Conservation (phyloP, 495 filamentous ascomycete genomes). For the Lichenothelia convexa region DNA sequence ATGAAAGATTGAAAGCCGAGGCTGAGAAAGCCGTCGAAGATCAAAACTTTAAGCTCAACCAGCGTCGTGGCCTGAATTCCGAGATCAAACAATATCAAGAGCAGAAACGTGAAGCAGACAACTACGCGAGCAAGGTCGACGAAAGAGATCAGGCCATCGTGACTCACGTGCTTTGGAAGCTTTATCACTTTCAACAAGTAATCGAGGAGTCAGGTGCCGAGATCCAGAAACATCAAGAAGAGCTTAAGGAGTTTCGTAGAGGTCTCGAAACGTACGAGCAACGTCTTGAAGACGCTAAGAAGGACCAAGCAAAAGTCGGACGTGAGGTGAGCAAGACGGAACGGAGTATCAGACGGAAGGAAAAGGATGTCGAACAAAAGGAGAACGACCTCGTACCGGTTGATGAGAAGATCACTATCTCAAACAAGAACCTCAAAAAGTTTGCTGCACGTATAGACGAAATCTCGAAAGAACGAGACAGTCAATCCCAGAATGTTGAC, state of each 20-base stretch:
- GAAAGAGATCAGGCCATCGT: slow-evolving; percentile 86
- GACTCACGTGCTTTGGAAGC: slow-evolving; percentile 89
- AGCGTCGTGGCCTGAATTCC: slow-evolving; percentile 85
- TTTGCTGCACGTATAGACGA: slow-evolving; percentile 47
- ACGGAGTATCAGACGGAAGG: slow-evolving; percentile 61
- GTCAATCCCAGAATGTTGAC: slow-evolving; percentile 43
- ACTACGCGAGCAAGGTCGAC: slow-evolving; percentile 68
- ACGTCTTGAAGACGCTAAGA: slow-evolving; percentile 69
- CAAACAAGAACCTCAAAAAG: slow-evolving; percentile 46
- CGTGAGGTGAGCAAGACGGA: slow-evolving; percentile 68
- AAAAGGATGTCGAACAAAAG: slow-evolving; percentile 74
- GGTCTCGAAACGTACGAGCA: slow-evolving; percentile 72
- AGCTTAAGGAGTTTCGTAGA: slow-evolving; percentile 82
- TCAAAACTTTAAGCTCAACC: slow-evolving; percentile 66
- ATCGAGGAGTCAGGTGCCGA: slow-evolving; percentile 83
- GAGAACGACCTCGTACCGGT: slow-evolving; percentile 75
- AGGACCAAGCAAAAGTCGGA: slow-evolving; percentile 61
- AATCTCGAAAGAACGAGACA: slow-evolving; percentile 57
- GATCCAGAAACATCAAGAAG: slow-evolving; percentile 87
- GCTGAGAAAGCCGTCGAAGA: slow-evolving; percentile 76
- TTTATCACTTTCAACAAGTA: slow-evolving; percentile 83
- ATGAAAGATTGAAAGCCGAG: slow-evolving; percentile 71
- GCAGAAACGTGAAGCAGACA: slow-evolving; percentile 91
- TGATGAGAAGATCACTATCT: slow-evolving; percentile 81
- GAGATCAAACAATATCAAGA: slow-evolving; percentile 96